Evolutionary conservation across 768 basidiomycete species (phyloP).

Genomic region (Grammothele lineata): DNA sequence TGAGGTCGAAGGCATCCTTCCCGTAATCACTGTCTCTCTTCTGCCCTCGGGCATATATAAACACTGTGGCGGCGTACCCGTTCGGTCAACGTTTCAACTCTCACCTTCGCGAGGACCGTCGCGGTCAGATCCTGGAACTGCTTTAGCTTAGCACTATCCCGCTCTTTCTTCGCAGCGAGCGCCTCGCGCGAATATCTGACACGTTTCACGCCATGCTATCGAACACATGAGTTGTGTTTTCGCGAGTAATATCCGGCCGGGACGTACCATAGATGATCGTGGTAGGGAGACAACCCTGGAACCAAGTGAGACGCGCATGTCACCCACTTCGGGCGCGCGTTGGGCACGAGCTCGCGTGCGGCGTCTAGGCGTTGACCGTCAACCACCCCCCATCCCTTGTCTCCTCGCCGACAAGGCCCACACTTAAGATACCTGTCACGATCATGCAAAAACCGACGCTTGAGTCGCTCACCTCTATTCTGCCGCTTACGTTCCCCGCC

Average conservation of each 20-base stretch:
- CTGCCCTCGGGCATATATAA: constrained; percentile 38
- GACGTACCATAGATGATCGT: constrained; percentile 8
- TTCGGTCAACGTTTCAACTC: constrained; percentile 3
- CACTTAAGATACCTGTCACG: constrained; percentile 47
- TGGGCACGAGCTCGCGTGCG: too few relatives aligned
- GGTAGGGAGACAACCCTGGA: constrained; percentile 3
- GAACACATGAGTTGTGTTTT: too few relatives aligned
- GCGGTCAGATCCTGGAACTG: constrained; percentile 68
- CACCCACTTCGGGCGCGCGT: too few relatives aligned
- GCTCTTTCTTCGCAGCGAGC: constrained; percentile 60
- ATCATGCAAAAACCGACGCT: constrained; percentile 45
- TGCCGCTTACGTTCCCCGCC: constrained; percentile 83
- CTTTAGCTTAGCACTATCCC: constrained; percentile 71
- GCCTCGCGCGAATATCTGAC: constrained; percentile 53
- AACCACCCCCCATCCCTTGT: neutral
- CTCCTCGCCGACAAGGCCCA: neutral
- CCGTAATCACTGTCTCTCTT: constrained; percentile 67
- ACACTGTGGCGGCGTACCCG: constrained; percentile 6
- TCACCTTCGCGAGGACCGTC: constrained; percentile 60
- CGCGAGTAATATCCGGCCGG: neutral
- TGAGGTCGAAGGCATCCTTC: constrained; percentile 70
- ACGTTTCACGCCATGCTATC: constrained; percentile 72
- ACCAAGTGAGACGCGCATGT: too few relatives aligned
- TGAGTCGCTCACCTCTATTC: constrained; percentile 51
- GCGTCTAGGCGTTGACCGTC: too few relatives aligned